Evolutionary conservation across 1,284 basidiomycete genomes (phyloP), one percentile per base, ranked within the genome.

Genomic region (Papiliotrema terrestris): DNA sequence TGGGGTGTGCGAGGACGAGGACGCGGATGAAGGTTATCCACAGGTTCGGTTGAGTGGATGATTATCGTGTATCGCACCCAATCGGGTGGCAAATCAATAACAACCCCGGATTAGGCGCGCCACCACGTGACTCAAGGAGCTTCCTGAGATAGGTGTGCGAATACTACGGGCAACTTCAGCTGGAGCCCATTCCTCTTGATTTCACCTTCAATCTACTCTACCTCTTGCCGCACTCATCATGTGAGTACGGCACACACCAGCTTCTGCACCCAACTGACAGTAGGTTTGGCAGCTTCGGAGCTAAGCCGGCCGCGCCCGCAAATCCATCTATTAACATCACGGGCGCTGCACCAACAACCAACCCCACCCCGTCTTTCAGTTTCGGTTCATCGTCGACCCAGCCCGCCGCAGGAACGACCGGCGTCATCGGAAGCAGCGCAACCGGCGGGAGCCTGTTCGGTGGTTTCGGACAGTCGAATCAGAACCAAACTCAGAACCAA

Each of bases 211-310:
- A 32, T 5, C 29, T 6, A 32, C 6, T n/a, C n/a, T 32, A 32
- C 29, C 29, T 32, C 11, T 11, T 32, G 29, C 29, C 29, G 29
- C 29, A 32, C 29, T 32, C 29, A 32, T 32, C 29, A 32, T 32
- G 29, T 32, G 11, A 11, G 29, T 32, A 11, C 39, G 17, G 8
- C 39, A 15, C 39, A 17, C 4, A 5, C 5, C 39, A 22, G 17
- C 4, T 45, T 45, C 3, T 23, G n/a, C n/a, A n/a, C 29, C 29
- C 29, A 32, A 8, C 55, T 45, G n/a, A 52, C 35, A 42, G 0
- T 49, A 67, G 62, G 20, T 65, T 63, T 11, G 29, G 29, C 55
- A 60, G 52, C n/a, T 67, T 66, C 39, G 63, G 66, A 14, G 35
- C 55, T 36, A 13, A 36, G n/a, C 50, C 51, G 32, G 53, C 61